phyloP scores from a whole-genome alignment of 352 stramenopile species.

The Phytophthora sojae region DNA sequence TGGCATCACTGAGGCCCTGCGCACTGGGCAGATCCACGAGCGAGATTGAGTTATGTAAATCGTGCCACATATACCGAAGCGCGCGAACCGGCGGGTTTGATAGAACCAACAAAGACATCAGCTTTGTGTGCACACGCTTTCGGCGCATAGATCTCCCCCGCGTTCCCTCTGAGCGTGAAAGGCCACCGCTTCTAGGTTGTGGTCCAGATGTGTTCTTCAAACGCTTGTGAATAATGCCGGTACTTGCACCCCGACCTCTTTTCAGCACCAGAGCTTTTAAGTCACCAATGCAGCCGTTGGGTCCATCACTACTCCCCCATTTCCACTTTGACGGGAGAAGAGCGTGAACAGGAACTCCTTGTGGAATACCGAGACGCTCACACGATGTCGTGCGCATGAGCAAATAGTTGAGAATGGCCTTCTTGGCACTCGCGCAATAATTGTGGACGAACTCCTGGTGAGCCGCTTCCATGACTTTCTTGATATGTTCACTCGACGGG shows the following conservation, averaged over 20 bases:
- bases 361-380: conserved; percentile 54
- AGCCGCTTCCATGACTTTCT: conserved; percentile 44
- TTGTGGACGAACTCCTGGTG: conserved; percentile 62
- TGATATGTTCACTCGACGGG: conserved; percentile 44
- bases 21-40: conserved; percentile 59
- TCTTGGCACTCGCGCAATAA: conserved; percentile 77
- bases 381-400: conserved; percentile 52
- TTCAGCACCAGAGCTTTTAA: conserved; percentile 49
- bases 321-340: conserved; percentile 64
- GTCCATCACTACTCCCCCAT: conserved; percentile 64
- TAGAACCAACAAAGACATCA: conserved; percentile 55
- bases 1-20: conserved; percentile 28
- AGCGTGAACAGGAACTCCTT: conserved; percentile 55
- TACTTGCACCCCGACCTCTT: neutral
- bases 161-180: neutral
- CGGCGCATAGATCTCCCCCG: conserved; percentile 37
- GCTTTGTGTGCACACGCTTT: conserved; percentile 51
- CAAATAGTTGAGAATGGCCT: conserved; percentile 80
- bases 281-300: conserved; percentile 61
- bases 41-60: conserved; percentile 51
- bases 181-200: neutral
- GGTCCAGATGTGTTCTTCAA: neutral
- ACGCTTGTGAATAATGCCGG: neutral
- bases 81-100: conserved; percentile 55
- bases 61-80: conserved; percentile 72